A percentile compares a stretch with the other conserved stretches of the same genome.
phyloP scores from a whole-genome alignment of 306 rosid species.

The Mimosa pudica region DNA sequence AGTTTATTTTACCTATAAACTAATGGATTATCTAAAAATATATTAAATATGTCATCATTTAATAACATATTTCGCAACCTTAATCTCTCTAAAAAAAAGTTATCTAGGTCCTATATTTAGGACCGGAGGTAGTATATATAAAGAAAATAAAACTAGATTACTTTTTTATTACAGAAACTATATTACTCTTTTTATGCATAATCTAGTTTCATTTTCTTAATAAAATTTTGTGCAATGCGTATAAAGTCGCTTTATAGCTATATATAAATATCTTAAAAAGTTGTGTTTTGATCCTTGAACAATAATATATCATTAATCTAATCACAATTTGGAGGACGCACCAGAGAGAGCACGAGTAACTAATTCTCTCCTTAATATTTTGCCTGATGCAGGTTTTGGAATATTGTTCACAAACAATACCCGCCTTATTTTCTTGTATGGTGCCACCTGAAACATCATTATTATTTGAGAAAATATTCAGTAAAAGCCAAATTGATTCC shows the following conservation, averaged over 20 bases:
- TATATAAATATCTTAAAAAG: no score
- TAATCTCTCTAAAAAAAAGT: no score
- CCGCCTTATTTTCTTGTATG: conserved; percentile 82
- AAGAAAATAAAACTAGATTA: no score
- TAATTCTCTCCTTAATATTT: conserved; percentile 86
- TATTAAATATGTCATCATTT: no score
- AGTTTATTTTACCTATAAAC: no score
- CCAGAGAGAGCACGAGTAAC: conserved; percentile 50
- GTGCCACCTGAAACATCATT: conserved; percentile 64
- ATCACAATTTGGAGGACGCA: conserved; percentile 52
- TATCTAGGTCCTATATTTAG: no score
- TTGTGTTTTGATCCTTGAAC: background rate
- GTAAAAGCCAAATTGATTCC: background rate
- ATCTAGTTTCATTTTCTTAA: no score
- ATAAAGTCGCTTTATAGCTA: background rate
- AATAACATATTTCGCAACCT: no score
- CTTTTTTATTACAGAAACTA: no score
- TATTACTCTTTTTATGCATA: no score
- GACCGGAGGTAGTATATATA: no score
- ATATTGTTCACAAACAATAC: conserved; percentile 63
- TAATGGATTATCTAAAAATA: no score
- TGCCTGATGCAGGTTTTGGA: conserved; percentile 80
- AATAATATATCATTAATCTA: background rate
- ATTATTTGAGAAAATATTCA: background rate
- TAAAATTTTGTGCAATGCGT: background rate